A percentile compares a stretch with the other conserved stretches of the same genome.
These are phyloP conservation scores for Tubosaeta sp. DNA, from an alignment of 768 basidiomycete species.

Conservation along the genomic window DNA sequence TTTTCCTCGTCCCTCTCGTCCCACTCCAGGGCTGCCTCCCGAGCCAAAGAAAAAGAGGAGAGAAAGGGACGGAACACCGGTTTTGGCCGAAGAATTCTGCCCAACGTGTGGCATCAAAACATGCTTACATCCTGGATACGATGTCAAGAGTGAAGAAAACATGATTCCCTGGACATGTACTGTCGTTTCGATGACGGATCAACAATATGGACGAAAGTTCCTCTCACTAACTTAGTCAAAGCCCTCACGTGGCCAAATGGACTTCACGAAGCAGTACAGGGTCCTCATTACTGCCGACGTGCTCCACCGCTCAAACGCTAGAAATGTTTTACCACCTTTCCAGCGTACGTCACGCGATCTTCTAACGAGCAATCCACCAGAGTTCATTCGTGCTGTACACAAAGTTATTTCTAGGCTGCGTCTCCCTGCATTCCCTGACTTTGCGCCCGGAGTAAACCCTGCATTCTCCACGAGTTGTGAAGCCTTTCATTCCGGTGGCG, in stretches of 20 bases:
- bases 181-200: slow-evolving; percentile 21
- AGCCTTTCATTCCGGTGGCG: background rate
- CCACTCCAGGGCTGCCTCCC: slow-evolving; percentile 1
- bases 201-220: slow-evolving; percentile 13
- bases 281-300: slow-evolving; percentile 1
- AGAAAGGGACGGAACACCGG: slow-evolving; percentile 21
- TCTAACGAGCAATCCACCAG: slow-evolving; percentile 18
- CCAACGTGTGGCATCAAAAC: slow-evolving; percentile 28
- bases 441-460: slow-evolving; percentile 6
- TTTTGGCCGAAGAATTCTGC: slow-evolving; percentile 22
- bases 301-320: background rate
- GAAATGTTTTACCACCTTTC: slow-evolving; percentile 7
- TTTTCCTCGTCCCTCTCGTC: slow-evolving; percentile 32
- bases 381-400: slow-evolving; percentile 29
- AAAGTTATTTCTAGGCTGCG: slow-evolving; percentile 13
- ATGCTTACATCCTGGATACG: slow-evolving; percentile 23
- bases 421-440: slow-evolving; percentile 20
- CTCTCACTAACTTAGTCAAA: slow-evolving; percentile 17
- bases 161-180: slow-evolving; percentile 19
- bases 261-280: slow-evolving; percentile 15
- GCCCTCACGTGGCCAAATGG: slow-evolving; percentile 12
- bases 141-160: slow-evolving; percentile 19
- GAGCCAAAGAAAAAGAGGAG: slow-evolving; percentile 25
- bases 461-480: slow-evolving; percentile 3
- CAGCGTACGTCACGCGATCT: slow-evolving; percentile 23